Base-by-base conservation (phyloP, 1,284 basidiomycete genomes). In the Hemileia vastatrix region DNA sequence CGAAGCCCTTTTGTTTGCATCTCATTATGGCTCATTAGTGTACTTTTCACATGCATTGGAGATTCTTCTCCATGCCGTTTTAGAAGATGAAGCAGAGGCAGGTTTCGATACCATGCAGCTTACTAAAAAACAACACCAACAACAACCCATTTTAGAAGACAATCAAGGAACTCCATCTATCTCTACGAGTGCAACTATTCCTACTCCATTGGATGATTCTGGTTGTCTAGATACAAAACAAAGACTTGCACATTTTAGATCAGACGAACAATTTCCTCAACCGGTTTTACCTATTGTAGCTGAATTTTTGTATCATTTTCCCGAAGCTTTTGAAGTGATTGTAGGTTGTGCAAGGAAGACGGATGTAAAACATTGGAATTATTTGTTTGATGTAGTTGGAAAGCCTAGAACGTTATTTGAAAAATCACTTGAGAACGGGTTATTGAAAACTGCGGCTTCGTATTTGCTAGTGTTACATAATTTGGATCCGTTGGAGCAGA, bases 321-420 rank as follows among this genome's bases (percentile, higher is more conserved):
- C 90, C 64, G 86, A 84, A 57, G 83, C 87, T 3, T 79, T 97
- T 57, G 89, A 95, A 65, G 92, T 98, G 3, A 89, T 98, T 1
- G 94, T 97, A 6, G 86, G 88, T 4, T 97, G 94, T 72, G 95
- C 95, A 6, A 81, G 95, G 53, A 99, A 99, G 79, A 98, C 92
- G 2, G 95, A 99, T 77, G 84, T 94, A 70, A 86, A 88, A 4
- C 79, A 88, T 51, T 99, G 95, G 95, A 82, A 82, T 36, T 82
- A 86, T 64, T 78, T 99, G 23, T 99, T 99, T 73, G 84, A 84
- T 61, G 82, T 89, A 15, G 92, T 95, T 3, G 95, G 95, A 1
- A 86, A 85, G 68, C 94, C 95, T 0, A 85, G 90, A 70, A 80
- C 82, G 1, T 79, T 98, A n/a, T 96, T 96, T 72, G 91, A 95